Evolutionary conservation across 495 filamentous ascomycete species (phyloP).

Genomic region (Aspergillus campestris): DNA sequence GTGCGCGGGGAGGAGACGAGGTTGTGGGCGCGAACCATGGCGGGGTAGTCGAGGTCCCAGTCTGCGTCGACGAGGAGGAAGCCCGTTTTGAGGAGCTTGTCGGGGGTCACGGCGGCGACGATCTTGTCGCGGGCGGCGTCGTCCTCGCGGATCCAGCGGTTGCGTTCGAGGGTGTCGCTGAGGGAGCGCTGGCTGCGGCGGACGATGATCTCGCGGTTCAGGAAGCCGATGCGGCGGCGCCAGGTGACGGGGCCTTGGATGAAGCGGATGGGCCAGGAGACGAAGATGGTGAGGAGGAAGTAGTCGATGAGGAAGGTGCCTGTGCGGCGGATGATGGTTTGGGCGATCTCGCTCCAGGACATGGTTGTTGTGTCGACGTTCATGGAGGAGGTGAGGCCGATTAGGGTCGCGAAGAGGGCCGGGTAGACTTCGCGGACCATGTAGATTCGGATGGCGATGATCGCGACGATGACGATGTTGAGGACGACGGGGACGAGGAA

Average conservation of each 20-base stretch:
- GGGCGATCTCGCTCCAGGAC: constrained; percentile 39
- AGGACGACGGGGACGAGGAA: constrained; percentile 64
- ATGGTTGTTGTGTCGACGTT: constrained; percentile 47
- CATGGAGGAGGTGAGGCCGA: constrained; percentile 51
- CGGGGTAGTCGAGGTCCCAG: constrained; percentile 74
- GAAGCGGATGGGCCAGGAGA: constrained; percentile 71
- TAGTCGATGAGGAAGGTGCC: constrained; percentile 62
- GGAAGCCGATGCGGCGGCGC: constrained; percentile 63
- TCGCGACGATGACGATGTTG: constrained; percentile 51
- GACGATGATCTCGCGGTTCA: constrained; percentile 64
- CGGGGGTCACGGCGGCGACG: constrained; percentile 54
- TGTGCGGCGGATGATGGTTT: constrained; percentile 44
- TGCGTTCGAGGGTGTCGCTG: constrained; percentile 30
- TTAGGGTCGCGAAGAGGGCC: constrained; percentile 45
- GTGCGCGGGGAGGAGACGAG: constrained; percentile 31
- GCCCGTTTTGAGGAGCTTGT: constrained; percentile 62
- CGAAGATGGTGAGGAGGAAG: constrained; percentile 56
- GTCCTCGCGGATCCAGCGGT: constrained; percentile 38
- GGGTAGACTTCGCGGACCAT: constrained; percentile 58
- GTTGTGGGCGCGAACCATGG: constrained; percentile 60
- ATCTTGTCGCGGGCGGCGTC: constrained; percentile 42
- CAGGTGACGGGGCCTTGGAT: constrained; percentile 55
- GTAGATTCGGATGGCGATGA: constrained; percentile 55
- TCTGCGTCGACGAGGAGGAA: constrained; percentile 68
- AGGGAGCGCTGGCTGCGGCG: constrained; percentile 47